Evolutionary conservation across 2,329 filamentous ascomycete species (phyloP), one percentile per base, ranked within the genome.

Genomic region (Cordyceps militaris): DNA sequence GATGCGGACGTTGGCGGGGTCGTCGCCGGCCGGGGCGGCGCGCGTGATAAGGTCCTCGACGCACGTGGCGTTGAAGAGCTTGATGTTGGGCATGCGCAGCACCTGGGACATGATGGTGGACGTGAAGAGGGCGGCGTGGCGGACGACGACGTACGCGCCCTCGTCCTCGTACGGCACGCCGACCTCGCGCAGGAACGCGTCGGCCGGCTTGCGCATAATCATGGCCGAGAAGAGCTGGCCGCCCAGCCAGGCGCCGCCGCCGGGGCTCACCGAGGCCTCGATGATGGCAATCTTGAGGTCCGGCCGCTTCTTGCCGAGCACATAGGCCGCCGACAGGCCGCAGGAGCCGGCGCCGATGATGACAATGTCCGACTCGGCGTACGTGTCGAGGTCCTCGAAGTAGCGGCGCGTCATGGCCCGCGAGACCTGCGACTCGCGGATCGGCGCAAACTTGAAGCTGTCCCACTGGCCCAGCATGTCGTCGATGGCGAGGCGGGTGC

Each of bases 221-320:
- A 96, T 96, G 69, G 91, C 91, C 61, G 85, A 89, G 83, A 97
- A 96, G 59, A 96, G 88, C 78, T 96, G 92, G 19, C 91, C 91
- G 59, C 92, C 92, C 47, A 96, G 84, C 91, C 91, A 96, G 61
- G 91, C 91, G 66, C 91, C 91, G 63, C 91, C 91, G 60, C 89
- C 89, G 54, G 91, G 92, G 53, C 89, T 87, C 47, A 96, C 91
- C 49, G 87, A 87, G 43, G 91, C 89, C 76, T 96, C 91, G 65
- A 96, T 82, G 69, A 96, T 88, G 69, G 91, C 89, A 71, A 96
- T 95, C 79, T 91, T 91, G 67, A 96, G 81, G 74, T 96, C 91
- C 3, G 91, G 91, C 43, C 91, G 89, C 69, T 87, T 82, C 72
- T 86, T 91, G 64, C 85, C 91, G 47, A 96, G 83, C 63, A 88